These are phyloP conservation scores for Starmerella tilneyi DNA, from an alignment of 805 yeast genomes.

Conservation along the genomic window DNA sequence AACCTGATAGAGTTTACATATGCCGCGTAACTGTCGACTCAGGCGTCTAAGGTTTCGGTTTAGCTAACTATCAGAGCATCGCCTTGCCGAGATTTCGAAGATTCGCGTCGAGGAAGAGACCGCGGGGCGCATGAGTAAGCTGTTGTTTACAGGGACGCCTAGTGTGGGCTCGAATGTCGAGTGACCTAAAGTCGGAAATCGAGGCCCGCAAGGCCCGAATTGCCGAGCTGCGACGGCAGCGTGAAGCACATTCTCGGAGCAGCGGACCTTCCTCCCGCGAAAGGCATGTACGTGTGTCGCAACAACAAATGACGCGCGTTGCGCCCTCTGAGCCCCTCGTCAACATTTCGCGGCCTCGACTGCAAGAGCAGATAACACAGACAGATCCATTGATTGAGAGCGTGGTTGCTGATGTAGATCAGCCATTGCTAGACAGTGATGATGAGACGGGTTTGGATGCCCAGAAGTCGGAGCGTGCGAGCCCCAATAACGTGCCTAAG, in stretches of 20 bases:
- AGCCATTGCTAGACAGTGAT: background rate
- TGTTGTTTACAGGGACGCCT: background rate
- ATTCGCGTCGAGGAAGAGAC: too few relatives aligned
- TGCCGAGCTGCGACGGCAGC: constrained; percentile 42
- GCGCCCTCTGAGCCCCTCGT: constrained; percentile 4
- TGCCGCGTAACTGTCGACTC: too few relatives aligned
- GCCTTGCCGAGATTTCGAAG: too few relatives aligned
- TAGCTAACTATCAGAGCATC: too few relatives aligned
- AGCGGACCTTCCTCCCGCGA: too few relatives aligned
- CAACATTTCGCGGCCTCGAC: constrained; percentile 3
- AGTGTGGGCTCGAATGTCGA: background rate
- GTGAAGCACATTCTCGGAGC: constrained; percentile 30
- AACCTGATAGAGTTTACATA: too few relatives aligned
- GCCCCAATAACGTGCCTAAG: background rate
- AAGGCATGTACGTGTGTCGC: too few relatives aligned
- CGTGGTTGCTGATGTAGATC: background rate
- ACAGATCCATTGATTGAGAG: background rate
- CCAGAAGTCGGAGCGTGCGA: background rate
- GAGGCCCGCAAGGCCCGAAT: constrained; percentile 45
- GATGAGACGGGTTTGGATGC: background rate
- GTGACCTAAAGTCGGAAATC: constrained; percentile 35
- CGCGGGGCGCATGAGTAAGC: background rate
- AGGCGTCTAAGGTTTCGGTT: too few relatives aligned
- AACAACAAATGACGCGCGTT: background rate
- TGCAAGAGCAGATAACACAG: constrained; percentile 8